Conservation (phyloP, 1,284 basidiomycete genomes). For the Athelia psychrophila region DNA sequence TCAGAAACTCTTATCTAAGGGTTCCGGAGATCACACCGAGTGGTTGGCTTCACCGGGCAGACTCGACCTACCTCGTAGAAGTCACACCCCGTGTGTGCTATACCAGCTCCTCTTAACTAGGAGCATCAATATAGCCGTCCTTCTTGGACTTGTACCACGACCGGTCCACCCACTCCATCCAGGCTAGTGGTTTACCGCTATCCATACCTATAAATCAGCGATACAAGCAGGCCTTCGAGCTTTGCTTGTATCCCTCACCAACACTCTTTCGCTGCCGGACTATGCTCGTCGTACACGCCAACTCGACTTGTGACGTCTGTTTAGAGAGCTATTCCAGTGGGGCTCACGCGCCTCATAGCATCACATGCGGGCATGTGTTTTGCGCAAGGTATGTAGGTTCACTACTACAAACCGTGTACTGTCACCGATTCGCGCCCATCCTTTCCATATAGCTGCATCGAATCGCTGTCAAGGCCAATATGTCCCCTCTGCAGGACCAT, state of each 20-base stretch:
- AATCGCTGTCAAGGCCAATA: constrained; percentile 27
- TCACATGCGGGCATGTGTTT: constrained; percentile 45
- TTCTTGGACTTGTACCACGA: not conserved
- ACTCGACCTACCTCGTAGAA: too few relatives aligned
- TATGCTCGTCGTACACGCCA: constrained; percentile 43
- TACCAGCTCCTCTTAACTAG: not conserved
- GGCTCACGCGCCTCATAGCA: constrained; percentile 35
- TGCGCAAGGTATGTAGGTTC: constrained; percentile 28
- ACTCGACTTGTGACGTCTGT: constrained; percentile 48
- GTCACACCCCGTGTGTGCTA: too few relatives aligned
- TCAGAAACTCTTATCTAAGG: not conserved
- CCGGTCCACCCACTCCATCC: not conserved
- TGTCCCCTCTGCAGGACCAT: constrained; percentile 31
- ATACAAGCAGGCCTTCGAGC: not conserved
- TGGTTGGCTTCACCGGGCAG: too few relatives aligned
- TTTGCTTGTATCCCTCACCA: not conserved
- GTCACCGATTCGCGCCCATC: not conserved
- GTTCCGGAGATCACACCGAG: not conserved
- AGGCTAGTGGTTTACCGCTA: not conserved
- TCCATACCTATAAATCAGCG: not conserved
- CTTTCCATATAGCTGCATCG: constrained; percentile 22
- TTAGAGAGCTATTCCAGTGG: constrained; percentile 37
- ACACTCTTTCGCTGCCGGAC: not conserved
- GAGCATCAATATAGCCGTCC: not conserved
- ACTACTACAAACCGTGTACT: not conserved